Conservation (phyloP, 2,329 filamentous ascomycete genomes). For the Talaromyces pinophilus region DNA sequence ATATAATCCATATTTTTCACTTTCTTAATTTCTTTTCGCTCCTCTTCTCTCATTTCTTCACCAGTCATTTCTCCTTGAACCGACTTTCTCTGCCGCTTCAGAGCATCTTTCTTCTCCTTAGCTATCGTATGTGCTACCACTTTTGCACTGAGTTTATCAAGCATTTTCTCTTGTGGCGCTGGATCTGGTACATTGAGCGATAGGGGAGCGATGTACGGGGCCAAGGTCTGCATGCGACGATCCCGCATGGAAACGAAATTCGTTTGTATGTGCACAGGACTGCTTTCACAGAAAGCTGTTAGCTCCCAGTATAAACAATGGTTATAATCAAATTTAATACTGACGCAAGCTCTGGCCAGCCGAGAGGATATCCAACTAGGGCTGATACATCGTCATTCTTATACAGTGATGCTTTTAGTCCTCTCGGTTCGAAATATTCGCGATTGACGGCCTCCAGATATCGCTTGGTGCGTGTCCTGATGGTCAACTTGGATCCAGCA, state of each 20-base stretch:
- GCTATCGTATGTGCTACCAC: slow-evolving; percentile 9
- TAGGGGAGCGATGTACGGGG: slow-evolving; percentile 7
- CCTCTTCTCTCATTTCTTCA: neutral
- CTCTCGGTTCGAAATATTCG: slow-evolving; percentile 16
- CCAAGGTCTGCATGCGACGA: slow-evolving; percentile 10
- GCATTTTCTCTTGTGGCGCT: slow-evolving; percentile 6
- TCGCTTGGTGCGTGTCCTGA: neutral
- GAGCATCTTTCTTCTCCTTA: neutral
- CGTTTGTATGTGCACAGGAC: neutral
- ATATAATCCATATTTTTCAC: slow-evolving; percentile 16
- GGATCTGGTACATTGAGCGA: neutral
- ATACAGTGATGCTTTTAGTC: slow-evolving; percentile 9
- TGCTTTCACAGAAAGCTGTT: neutral
- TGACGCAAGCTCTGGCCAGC: slow-evolving; percentile 5
- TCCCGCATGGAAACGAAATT: neutral
- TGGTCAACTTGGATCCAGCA: neutral
- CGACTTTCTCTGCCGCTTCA: slow-evolving; percentile 8
- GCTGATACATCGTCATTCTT: slow-evolving; percentile 5
- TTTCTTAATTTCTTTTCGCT: neutral
- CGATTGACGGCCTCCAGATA: slow-evolving; percentile 7
- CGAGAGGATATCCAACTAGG: neutral
- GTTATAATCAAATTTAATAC: neutral
- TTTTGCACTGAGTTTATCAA: slow-evolving; percentile 11
- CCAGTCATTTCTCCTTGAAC: neutral
- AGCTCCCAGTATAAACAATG: neutral